Percentiles rank a stretch among this genome's conserved stretches.
Conservation (phyloP, 768 basidiomycete genomes). For the Multifurca ochricompacta region DNA sequence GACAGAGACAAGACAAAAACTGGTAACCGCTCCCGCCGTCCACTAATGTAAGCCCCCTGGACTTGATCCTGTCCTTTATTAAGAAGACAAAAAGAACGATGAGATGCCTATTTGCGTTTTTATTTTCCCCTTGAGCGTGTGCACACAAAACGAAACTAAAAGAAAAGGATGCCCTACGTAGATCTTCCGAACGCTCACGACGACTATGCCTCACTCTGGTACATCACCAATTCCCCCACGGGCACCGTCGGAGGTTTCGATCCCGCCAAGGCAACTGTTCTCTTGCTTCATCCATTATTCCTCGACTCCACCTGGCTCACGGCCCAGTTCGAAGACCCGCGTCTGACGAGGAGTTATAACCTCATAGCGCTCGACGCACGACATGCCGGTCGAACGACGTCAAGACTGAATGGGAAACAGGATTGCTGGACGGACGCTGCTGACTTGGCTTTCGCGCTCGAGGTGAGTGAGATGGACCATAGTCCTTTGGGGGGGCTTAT, state of each 20-base stretch:
- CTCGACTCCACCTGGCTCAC: slow-evolving; percentile 25
- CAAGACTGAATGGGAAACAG: slow-evolving; percentile 18
- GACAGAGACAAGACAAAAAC: no score
- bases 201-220: slow-evolving; percentile 25
- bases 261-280: slow-evolving; percentile 22
- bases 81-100: no score
- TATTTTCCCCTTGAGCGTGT: no score
- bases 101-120: no score
- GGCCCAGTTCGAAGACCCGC: slow-evolving; percentile 25
- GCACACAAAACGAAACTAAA: no score
- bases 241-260: slow-evolving; percentile 24
- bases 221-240: slow-evolving; percentile 24
- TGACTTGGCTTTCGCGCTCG: slow-evolving; percentile 23
- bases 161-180: slow-evolving; percentile 18
- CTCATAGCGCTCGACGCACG: slow-evolving; percentile 26
- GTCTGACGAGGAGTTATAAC: slow-evolving; percentile 22
- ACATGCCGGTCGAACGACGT: slow-evolving; percentile 19
- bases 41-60: no score
- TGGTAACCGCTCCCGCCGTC: no score
- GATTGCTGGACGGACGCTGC: slow-evolving; percentile 27
- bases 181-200: slow-evolving; percentile 16
- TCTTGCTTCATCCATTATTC: slow-evolving; percentile 24
- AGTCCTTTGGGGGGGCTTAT: no score
- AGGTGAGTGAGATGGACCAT: no score
- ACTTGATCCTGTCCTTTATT: no score